Evolutionary conservation across 345 rosid species (phyloP).

Genomic region (rapeseed (Brassica napus)): Da-Ae NC_063442.1:26278001-26278500

Average conservation of each 20-base stretch:
- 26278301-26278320: conserved; percentile 58
- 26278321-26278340: conserved; percentile 2
- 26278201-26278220: conserved; percentile 80
- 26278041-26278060: conserved; percentile 31
- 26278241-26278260: conserved; percentile 66
- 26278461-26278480: conserved; percentile 83
- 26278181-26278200: conserved; percentile 63
- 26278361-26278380: background rate
- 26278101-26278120: conserved; percentile 13
- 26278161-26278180: conserved; percentile 38
- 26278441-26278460: conserved; percentile 82
- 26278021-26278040: conserved; percentile 37
- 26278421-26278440: background rate
- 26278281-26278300: conserved; percentile 58
- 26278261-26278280: conserved; percentile 68
- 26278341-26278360: background rate
- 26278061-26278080: conserved; percentile 45
- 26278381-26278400: too few species aligned
- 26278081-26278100: conserved; percentile 34
- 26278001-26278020: conserved; percentile 37
- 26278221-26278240: conserved; percentile 85
- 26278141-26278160: conserved; percentile 11
- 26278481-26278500: conserved; percentile 71
- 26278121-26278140: conserved; percentile 7
- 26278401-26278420: background rate